phyloP scores from a whole-genome alignment of 2,329 filamentous ascomycete genomes.

The Thielaviopsis euricoi region DNA sequence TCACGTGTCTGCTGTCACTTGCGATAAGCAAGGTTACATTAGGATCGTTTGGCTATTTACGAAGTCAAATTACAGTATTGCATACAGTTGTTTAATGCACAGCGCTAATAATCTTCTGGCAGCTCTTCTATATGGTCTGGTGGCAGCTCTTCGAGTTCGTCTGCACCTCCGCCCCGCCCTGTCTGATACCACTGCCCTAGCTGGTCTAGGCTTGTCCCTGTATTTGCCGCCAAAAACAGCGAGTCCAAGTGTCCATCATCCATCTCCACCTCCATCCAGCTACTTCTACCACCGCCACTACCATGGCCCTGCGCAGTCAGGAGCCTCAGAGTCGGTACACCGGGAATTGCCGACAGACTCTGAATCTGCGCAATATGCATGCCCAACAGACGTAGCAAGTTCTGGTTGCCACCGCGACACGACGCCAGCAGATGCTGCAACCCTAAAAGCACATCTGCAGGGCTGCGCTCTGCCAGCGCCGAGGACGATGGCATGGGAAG shows the following conservation, averaged over 20 bases:
- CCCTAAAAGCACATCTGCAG: slow-evolving; percentile 21
- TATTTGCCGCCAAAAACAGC: not conserved
- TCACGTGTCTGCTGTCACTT: not conserved
- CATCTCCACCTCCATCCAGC: slow-evolving; percentile 2
- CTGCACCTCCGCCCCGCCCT: too few relatives aligned
- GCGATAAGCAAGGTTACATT: not conserved
- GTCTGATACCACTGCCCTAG: not conserved
- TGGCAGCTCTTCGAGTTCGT: not conserved
- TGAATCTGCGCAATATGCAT: slow-evolving; percentile 16
- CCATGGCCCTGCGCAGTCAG: not conserved
- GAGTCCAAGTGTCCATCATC: not conserved
- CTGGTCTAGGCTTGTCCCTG: not conserved
- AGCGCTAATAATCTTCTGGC: not conserved
- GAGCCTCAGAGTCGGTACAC: not conserved
- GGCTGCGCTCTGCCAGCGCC: slow-evolving; percentile 14
- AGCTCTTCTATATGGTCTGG: not conserved
- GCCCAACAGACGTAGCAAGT: slow-evolving; percentile 22
- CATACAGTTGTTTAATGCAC: not conserved
- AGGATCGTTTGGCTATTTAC: not conserved
- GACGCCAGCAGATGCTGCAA: slow-evolving; percentile 25
- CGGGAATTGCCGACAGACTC: not conserved
- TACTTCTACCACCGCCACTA: too few relatives aligned
- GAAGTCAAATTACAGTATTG: not conserved
- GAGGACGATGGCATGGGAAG: slow-evolving; percentile 12
- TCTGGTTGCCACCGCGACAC: slow-evolving; percentile 26